These are phyloP conservation scores for Hemisphaericaspora lyxosophila DNA, from an alignment of 1,139 yeast species.

Conservation along the genomic window DNA sequence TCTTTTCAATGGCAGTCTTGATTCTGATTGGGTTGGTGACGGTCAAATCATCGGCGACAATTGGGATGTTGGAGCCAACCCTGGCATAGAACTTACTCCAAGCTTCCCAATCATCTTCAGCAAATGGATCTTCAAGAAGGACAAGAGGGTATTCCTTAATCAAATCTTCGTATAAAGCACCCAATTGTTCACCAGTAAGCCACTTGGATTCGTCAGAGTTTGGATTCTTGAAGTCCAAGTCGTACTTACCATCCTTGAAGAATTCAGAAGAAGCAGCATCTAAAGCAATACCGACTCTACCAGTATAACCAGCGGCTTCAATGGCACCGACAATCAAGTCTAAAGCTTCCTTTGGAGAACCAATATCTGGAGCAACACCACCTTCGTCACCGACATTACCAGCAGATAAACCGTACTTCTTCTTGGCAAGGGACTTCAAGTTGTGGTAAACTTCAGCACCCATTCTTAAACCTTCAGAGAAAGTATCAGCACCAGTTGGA, in stretches of 20 bases:
- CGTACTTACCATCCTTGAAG: constrained; percentile 94
- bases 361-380: constrained; percentile 98
- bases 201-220: constrained; percentile 84
- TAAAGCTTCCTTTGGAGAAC: constrained; percentile 91
- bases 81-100: constrained; percentile 81
- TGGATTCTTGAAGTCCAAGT: constrained; percentile 96
- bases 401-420: constrained; percentile 93
- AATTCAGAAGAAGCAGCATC: constrained; percentile 97
- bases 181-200: constrained; percentile 84
- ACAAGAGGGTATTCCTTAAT: constrained; percentile 91
- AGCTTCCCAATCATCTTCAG: constrained; percentile 98
- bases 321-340: constrained; percentile 88
- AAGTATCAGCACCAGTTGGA: constrained; percentile 82
- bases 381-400: constrained; percentile 99
- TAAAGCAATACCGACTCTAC: constrained; percentile 84
- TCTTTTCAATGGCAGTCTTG: constrained; percentile 90
- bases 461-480: constrained; percentile 90
- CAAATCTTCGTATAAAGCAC: constrained; percentile 75
- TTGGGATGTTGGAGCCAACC: constrained; percentile 71
- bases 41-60: constrained; percentile 96
- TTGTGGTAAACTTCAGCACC: constrained; percentile 97
- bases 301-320: constrained; percentile 89
- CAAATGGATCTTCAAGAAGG: constrained; percentile 96
- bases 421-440: constrained; percentile 86
- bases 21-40: constrained; percentile 96